Base-by-base conservation (phyloP, 2,329 filamentous ascomycete species). In the Colletotrichum navitas region DNA sequence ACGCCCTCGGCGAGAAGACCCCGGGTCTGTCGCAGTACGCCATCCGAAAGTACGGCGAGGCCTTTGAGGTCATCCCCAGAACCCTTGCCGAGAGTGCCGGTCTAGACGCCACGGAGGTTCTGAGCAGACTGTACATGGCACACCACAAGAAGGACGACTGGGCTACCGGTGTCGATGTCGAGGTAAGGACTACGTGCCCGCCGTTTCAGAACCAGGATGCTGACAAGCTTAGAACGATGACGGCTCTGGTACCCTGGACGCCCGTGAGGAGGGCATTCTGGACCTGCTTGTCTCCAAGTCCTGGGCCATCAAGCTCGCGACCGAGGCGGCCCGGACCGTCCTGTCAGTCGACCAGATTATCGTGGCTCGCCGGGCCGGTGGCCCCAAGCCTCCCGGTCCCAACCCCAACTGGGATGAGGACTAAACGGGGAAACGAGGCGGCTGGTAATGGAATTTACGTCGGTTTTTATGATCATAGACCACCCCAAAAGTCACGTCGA, bases 281-380 rank as follows among this genome's bases (percentile, higher is more conserved):
- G 97, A 99, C 80, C 88, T 99, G 54, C 88, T 98, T 84, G 90
- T 95, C 73, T 91, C 93, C 75, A 99, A 99, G 89, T 92, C 91
- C 79, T 98, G 95, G 95, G 96, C 96, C 58, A 97, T 99, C 83
- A 96, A 96, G 85, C 88, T 99, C 75, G 97, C 96, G 47, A 98
- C 95, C 32, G 96, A 99, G 84, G 92, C 96, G 51, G 95, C 94
- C 64, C 90, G 96, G 78, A 99, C 96, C 59, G 93, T 99, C 39
- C 86, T 99, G 75, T 97, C 94, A 59, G 96, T 99, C 49, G 96
- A 99, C 83, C 97, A 99, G 85, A 99, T 99, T 80, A 99, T 99
- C 80, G 96, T 99, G 69, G 95, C 97, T 74, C 91, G 95, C 84
- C 96, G 98, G 85, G 96, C 97, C 59, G 96, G 96, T 79, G 96